Evolutionary conservation across 257 asterid species (phyloP), one percentile per base, ranked within the genome.

Genomic region (Salvia hispanica): DNA sequence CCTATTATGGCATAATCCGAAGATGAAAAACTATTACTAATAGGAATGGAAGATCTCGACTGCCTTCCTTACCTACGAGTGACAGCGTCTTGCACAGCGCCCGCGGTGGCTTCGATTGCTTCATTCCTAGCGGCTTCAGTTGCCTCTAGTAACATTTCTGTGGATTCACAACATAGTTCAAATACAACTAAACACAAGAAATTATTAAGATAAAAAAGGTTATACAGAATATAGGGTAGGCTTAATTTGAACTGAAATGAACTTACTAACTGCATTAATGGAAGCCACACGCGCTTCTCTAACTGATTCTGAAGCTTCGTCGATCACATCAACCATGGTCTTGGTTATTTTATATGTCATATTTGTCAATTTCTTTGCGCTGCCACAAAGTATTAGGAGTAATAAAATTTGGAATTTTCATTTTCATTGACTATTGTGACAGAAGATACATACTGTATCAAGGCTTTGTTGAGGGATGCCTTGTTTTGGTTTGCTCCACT

Each of bases 271-370:
- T 53, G 94, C 88, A 74, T 91, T 95, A 60, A 91, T 85, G 44
- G 95, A 91, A 75, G 96, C 97, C 74, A 91, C 90, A 44, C 83
- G 66, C 42, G 85, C 92, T 77, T 88, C 86, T 62, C 95, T 95
- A 25, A 25, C 31, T 2, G 31, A 25, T 25, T 25, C 31, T 25
- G 31, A 1, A 25, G 31, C 31, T 25, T 25, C 0, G 96, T 94
- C 97, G 14, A 86, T 83, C 31, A 85, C 85, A 69, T 81, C 83
- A 4, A 90, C 91, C 92, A 90, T 83, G 1, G 84, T 74, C 72
- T 84, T 88, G 77, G 92, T 90, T 84, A 88, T 71, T 70, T 88
- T 81, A 25, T 25, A 95, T 3, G 97, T 90, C 97, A 88, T 86
- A 64, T 79, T 80, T 2, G 97, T 86, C 81, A 90, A 11, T 68